Base-by-base conservation (phyloP, 306 rosid genomes). In the Mimosa bimucronata region DNA sequence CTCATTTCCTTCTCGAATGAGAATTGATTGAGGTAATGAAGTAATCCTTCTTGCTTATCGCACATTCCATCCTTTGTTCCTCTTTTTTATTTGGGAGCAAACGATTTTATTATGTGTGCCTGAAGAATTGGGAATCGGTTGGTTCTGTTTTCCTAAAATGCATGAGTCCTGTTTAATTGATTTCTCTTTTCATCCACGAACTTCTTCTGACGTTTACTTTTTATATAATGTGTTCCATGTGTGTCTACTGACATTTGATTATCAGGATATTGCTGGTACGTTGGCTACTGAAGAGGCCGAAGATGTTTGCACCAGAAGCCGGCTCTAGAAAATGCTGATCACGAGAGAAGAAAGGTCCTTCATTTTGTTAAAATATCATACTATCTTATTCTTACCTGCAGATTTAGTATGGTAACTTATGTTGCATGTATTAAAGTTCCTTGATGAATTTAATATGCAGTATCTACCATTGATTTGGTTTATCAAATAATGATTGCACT, bases 251-350 rank as follows among this genome's bases (percentile, higher is more conserved):
- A 76, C 80, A 79, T 67, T 83, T 34, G 79, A 75, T 48, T 83
- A 57, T 79, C 88, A 92, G 97, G 98, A 94, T 85, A 91, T 92
- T 91, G 97, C 98, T 72, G 98, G 98, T 74, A 91, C 97, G 68
- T 90, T 94, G 91, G 97, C 98, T 5, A 88, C 91, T 34, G 98
- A 94, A 85, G 92, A 87, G 80, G 98, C 95, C 44, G 97, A 90
- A 76, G 94, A 90, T 81, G 88, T 87, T 41, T 5, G 86, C 95
- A 68, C 98, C 89, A 83, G 0, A 95, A 95, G 87, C 67, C 92
- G 82, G 98, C 98, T 79, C 96, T 95, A 23, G 97, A 95, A 82
- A 91, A 97, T 26, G 97, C 92, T 83, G 97, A 92, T 84, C 98
- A 95, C 83, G 91, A 95, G 88, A 88, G 97, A 88, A 90, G 97